Evolutionary conservation across 805 yeast genomes (phyloP).

Genomic region (Jamesozyma gamospora): DNA sequence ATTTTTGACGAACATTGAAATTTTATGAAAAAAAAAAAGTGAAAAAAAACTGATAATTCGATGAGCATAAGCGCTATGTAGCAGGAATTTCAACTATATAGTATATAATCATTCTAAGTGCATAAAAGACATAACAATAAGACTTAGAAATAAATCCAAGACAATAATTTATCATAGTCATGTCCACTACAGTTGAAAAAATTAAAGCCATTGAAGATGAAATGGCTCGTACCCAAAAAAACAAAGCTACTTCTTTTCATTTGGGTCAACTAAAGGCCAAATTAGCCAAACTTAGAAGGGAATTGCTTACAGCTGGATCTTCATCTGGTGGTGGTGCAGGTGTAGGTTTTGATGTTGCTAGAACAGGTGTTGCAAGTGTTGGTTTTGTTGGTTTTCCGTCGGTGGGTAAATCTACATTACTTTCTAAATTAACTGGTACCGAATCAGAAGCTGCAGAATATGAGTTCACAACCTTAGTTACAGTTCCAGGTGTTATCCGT

Average conservation of each 20-base stretch:
- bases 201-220: slow-evolving; percentile 89
- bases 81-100: too few species aligned
- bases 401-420: slow-evolving; percentile 73
- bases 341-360: slow-evolving; percentile 94
- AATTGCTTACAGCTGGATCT: slow-evolving; percentile 60
- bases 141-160: too few species aligned
- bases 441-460: slow-evolving; percentile 97
- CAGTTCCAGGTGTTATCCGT: slow-evolving; percentile 93
- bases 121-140: too few species aligned
- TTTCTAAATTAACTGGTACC: slow-evolving; percentile 86
- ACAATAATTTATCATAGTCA: slow-evolving; percentile 10
- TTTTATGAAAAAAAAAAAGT: too few species aligned
- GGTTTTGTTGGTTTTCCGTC: slow-evolving; percentile 99
- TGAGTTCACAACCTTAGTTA: slow-evolving; percentile 93
- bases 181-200: slow-evolving; percentile 63
- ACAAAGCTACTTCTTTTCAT: slow-evolving; percentile 95
- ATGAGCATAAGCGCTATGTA: too few species aligned
- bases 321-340: slow-evolving; percentile 85
- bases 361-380: slow-evolving; percentile 95
- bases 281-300: slow-evolving; percentile 89
- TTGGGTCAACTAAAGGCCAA: slow-evolving; percentile 96
- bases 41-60: too few species aligned
- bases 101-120: too few species aligned
- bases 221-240: slow-evolving; percentile 96
- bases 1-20: too few species aligned